Evolutionary conservation across 768 basidiomycete genomes (phyloP).

Genomic region (Boletus sensibilis): DNA sequence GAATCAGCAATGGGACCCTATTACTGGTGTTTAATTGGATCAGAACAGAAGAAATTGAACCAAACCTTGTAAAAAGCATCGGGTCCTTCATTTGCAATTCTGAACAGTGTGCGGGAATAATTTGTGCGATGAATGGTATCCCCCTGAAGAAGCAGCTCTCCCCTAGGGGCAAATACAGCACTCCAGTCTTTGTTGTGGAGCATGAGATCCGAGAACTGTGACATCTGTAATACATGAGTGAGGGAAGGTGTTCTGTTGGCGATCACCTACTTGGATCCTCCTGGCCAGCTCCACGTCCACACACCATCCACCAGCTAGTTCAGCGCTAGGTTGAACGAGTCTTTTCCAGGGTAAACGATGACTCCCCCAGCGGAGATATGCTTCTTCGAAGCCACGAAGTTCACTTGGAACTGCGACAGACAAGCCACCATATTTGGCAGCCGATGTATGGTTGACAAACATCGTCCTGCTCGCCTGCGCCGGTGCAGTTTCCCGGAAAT

Average conservation of each 20-base stretch:
- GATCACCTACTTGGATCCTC: conserved; percentile 59
- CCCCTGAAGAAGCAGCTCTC: conserved; percentile 68
- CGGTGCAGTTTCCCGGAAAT: conserved; percentile 90
- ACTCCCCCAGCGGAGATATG: conserved; percentile 85
- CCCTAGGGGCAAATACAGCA: conserved; percentile 76
- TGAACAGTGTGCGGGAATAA: conserved; percentile 71
- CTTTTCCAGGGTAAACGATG: conserved; percentile 69
- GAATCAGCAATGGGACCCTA: conserved; percentile 80
- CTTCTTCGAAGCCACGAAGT: conserved; percentile 81
- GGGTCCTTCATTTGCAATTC: conserved; percentile 73
- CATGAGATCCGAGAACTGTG: conserved; percentile 50
- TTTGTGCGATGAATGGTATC: conserved; percentile 70
- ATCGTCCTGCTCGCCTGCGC: conserved; percentile 69
- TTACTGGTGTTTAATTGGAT: conserved; percentile 11
- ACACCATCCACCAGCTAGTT: conserved; percentile 76
- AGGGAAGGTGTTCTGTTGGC: neutral
- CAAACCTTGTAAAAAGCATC: conserved; percentile 78
- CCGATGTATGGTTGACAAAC: conserved; percentile 57
- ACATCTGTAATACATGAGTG: conserved; percentile 32
- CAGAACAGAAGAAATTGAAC: conserved; percentile 11
- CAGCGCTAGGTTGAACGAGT: conserved; percentile 71
- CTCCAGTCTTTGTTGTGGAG: conserved; percentile 70
- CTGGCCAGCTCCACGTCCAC: conserved; percentile 75
- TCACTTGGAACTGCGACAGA: conserved; percentile 92
- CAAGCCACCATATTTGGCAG: conserved; percentile 72